A percentile compares a stretch with the other conserved stretches of the same genome.
Evolutionary conservation across 441 rosid species (phyloP).

Genomic region (Pelargonium cotyledonis): DNA sequence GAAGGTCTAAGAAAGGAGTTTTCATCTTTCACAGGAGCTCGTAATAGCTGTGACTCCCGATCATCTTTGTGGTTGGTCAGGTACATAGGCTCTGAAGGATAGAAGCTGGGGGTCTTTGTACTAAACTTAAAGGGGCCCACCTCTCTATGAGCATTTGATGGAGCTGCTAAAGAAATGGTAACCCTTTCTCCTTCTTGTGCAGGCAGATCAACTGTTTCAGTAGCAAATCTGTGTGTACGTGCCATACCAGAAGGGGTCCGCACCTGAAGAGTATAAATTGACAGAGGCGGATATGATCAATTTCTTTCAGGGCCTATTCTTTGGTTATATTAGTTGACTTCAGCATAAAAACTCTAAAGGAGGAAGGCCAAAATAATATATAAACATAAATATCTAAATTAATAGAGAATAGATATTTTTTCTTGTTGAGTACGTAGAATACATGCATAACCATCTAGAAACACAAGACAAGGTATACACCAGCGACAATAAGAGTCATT

Average conservation of each 20-base stretch:
- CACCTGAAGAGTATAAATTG: conserved; percentile 42
- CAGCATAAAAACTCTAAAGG: too few relatives aligned
- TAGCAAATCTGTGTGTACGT: conserved; percentile 83
- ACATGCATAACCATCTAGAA: too few relatives aligned
- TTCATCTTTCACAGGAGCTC: conserved; percentile 72
- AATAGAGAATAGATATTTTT: too few relatives aligned
- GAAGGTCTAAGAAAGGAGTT: conserved; percentile 55
- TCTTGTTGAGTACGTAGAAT: too few relatives aligned
- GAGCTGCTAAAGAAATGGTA: conserved; percentile 81
- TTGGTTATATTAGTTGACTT: too few relatives aligned
- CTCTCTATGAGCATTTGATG: conserved; percentile 61
- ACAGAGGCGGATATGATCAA: background rate
- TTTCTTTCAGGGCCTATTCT: background rate
- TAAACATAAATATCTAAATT: too few relatives aligned
- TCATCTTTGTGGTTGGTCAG: conserved; percentile 80
- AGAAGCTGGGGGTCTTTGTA: conserved; percentile 63
- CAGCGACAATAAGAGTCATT: too few relatives aligned
- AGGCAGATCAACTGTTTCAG: conserved; percentile 82
- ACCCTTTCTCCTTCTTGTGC: conserved; percentile 93
- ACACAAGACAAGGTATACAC: too few relatives aligned
- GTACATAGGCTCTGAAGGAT: conserved; percentile 86
- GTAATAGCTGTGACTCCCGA: conserved; percentile 50
- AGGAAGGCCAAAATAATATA: too few relatives aligned
- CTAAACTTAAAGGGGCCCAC: conserved; percentile 76
- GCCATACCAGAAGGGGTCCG: conserved; percentile 83